Base-by-base conservation (phyloP, 805 yeast species). In the Wickerhamomyces pijperi region DNA sequence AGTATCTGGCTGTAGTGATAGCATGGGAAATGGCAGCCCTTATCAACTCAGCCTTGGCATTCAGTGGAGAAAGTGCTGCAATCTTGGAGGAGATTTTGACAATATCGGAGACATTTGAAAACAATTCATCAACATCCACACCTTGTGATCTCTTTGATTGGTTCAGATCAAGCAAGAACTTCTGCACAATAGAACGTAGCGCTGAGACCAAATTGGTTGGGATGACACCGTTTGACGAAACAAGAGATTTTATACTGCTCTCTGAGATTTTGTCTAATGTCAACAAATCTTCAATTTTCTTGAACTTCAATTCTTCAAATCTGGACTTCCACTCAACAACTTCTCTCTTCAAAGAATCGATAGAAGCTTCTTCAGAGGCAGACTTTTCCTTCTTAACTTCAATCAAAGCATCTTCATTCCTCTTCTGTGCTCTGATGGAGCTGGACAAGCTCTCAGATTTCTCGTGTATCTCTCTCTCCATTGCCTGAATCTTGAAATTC, bases 1-100 rank as follows among this genome's bases (percentile, higher is more conserved):
- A 82, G 53, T 85, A 84, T 50, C 95, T 69, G 1, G 88, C 73
- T 1, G 86, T 70, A 3, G 95, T 78, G 33, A 90, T 74, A 1
- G 78, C 72, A 58, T 82, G 86, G 15, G 87, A 75, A 19, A 82
- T 71, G 1, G 90, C 69, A 35, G 81, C 79, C 40, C 79, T 73
- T 4, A 83, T 65, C 19, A 74, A 51, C 34, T 65, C 55, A 34
- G 76, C 58, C 53, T 65, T 59, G 42, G 72, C 65, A 41, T 65
- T 50, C 39, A 55, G 55, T 5, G 54, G 47, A 6, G 54, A 55
- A 37, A 45, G 50, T 19, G 42, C 46, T 3, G 59, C 50, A 38
- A 60, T 57, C 19, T 50, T 44, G 12, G 54, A 49, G 2, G 63
- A 53, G 21, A 59, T 37, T 5, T 71, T 58, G 4, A 78, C 70